Evolutionary conservation across 257 asterid genomes (phyloP).

Genomic region (Jacaranda mimosifolia): DNA sequence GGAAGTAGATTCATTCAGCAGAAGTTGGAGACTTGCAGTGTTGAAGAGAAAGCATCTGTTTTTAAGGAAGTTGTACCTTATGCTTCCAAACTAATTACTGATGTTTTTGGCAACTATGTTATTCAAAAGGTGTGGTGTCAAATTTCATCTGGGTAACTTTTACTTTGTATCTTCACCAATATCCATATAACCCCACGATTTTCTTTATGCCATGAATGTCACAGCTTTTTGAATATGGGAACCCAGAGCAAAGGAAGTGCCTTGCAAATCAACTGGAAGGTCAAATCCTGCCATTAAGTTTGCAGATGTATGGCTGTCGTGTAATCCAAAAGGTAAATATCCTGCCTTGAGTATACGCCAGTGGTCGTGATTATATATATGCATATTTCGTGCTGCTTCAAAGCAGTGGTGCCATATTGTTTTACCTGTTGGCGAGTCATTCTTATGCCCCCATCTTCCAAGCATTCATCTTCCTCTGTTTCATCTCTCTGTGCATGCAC

Average conservation of each 20-base stretch:
- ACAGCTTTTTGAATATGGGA: slow-evolving; percentile 91
- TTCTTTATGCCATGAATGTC: slow-evolving; percentile 20
- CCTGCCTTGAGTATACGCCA: slow-evolving; percentile 8
- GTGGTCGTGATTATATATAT: slow-evolving; percentile 1
- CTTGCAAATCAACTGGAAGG: slow-evolving; percentile 77
- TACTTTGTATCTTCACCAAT: background rate
- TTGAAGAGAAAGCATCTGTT: slow-evolving; percentile 75
- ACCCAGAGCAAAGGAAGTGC: slow-evolving; percentile 73
- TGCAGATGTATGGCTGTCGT: slow-evolving; percentile 98
- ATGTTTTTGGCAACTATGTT: slow-evolving; percentile 93
- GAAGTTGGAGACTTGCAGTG: slow-evolving; percentile 78
- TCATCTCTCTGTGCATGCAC: too few species aligned
- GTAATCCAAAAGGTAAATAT: slow-evolving; percentile 85
- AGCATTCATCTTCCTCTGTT: too few species aligned
- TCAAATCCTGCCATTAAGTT: slow-evolving; percentile 74
- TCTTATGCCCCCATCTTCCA: too few species aligned
- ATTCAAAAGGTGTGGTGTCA: slow-evolving; percentile 74
- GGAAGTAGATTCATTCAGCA: slow-evolving; percentile 93
- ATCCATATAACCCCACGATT: background rate
- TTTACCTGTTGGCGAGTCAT: too few species aligned
- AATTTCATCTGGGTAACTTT: background rate
- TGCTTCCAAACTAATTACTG: slow-evolving; percentile 79
- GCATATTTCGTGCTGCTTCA: slow-evolving; percentile 16
- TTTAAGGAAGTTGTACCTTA: slow-evolving; percentile 81
- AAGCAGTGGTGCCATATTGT: too few species aligned